Evolutionary conservation across 306 rosid species (phyloP).

Genomic region (Crataegus laevigata): DNA sequence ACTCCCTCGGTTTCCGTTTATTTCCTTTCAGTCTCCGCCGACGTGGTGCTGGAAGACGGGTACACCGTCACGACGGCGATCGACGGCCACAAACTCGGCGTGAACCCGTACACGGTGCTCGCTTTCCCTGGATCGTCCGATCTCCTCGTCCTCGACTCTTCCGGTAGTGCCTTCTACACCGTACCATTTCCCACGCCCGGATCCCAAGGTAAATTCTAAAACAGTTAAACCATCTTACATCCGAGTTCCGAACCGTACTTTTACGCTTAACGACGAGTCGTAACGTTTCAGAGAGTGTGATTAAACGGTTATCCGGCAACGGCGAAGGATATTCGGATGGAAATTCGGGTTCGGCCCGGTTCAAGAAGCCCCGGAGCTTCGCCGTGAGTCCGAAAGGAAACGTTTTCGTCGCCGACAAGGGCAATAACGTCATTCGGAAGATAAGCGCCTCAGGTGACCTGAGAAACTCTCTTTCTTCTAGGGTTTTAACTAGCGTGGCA

Average conservation of each 20-base stretch:
- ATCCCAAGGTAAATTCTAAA: conserved; percentile 37
- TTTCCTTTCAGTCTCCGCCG: conserved; percentile 29
- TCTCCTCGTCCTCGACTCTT: conserved; percentile 47
- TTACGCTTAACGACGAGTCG: not conserved
- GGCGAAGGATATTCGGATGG: conserved; percentile 59
- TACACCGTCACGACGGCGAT: conserved; percentile 49
- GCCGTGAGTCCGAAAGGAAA: conserved; percentile 54
- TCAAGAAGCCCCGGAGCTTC: conserved; percentile 46
- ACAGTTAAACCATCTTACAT: not conserved
- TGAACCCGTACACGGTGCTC: conserved; percentile 34
- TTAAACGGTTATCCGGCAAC: conserved; percentile 34
- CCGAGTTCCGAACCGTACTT: not conserved
- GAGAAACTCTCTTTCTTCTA: not conserved
- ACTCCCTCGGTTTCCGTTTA: not conserved
- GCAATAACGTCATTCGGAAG: conserved; percentile 42
- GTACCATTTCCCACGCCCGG: conserved; percentile 33
- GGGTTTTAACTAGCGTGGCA: not conserved
- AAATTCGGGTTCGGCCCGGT: conserved; percentile 35
- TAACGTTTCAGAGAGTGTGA: conserved; percentile 34
- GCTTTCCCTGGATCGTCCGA: conserved; percentile 44
- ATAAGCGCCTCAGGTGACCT: conserved; percentile 41
- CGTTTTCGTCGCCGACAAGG: conserved; percentile 58
- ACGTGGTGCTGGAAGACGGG: conserved; percentile 47
- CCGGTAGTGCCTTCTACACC: conserved; percentile 43
- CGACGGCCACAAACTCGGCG: conserved; percentile 51